Conservation (phyloP, 192 early-diverging fungal genomes). For the Entomortierella beljakovae region DNA sequence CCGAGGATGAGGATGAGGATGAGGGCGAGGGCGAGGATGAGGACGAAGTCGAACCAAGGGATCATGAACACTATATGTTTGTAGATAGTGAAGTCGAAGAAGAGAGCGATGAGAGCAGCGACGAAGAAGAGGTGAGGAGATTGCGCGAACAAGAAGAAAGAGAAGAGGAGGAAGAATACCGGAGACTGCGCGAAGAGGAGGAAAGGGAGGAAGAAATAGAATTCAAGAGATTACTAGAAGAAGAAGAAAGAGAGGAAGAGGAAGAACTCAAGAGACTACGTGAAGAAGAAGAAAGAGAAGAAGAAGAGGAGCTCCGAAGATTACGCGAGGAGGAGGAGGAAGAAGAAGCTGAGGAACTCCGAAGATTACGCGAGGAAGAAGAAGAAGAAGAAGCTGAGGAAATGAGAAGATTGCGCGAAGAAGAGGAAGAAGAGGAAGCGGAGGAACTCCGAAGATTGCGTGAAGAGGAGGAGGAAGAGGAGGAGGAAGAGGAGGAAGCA, state of each 20-base stretch:
- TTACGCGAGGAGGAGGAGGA: not conserved
- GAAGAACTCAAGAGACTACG: not conserved
- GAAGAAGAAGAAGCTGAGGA: not conserved
- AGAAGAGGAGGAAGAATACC: too few species aligned
- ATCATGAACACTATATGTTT: not conserved
- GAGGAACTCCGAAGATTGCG: not conserved
- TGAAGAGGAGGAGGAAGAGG: not conserved
- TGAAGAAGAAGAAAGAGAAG: not conserved
- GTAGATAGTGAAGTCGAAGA: not conserved
- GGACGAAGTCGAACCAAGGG: not conserved
- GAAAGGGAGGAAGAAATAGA: not conserved
- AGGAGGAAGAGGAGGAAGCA: not conserved
- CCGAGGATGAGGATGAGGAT: not conserved
- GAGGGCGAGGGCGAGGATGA: not conserved
- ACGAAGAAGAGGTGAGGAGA: not conserved
- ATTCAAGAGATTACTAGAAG: not conserved
- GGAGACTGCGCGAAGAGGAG: not conserved
- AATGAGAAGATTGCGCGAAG: not conserved
- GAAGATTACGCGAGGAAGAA: not conserved
- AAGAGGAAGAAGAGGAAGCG: not conserved
- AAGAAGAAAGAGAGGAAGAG: conserved; percentile 7
- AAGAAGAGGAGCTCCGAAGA: not conserved
- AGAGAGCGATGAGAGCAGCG: not conserved
- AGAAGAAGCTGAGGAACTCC: not conserved
- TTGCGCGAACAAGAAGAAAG: not conserved